These are phyloP conservation scores for Xylaria acuta DNA, from an alignment of 495 filamentous ascomycete genomes.

Conservation along the genomic window DNA sequence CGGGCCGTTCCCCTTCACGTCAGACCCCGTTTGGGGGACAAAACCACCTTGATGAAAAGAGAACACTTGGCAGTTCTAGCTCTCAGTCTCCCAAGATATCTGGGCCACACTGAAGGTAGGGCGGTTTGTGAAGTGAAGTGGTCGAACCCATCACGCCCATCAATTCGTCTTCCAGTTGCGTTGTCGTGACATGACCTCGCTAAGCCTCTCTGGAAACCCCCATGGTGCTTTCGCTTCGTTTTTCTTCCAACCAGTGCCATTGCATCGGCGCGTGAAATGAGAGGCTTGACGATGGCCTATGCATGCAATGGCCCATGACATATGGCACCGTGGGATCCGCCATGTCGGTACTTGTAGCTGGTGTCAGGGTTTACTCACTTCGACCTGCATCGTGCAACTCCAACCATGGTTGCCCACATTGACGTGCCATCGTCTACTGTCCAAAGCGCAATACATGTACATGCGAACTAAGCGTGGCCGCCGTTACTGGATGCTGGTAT, in stretches of 20 bases:
- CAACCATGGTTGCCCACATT: conserved; percentile 12
- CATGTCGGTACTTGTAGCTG: conserved; percentile 20
- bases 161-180: neutral
- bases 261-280: neutral
- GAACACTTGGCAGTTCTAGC: conserved; percentile 9
- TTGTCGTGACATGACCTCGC: neutral
- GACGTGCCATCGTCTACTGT: conserved; percentile 9
- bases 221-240: neutral
- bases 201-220: neutral
- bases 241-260: neutral
- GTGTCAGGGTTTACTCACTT: conserved; percentile 8
- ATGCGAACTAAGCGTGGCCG: neutral
- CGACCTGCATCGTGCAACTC: conserved; percentile 15
- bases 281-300: neutral
- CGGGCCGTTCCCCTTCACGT: conserved; percentile 15
- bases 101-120: neutral
- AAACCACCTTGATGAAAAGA: neutral
- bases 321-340: conserved; percentile 10
- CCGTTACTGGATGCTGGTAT: conserved; percentile 12
- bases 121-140: neutral
- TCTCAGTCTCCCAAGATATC: neutral
- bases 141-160: neutral
- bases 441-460: neutral
- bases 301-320: neutral
- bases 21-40: neutral